A percentile compares a stretch with the other conserved stretches of the same genome.
Conservation (phyloP, 306 rosid species). For the Glycine latifolia region DNA sequence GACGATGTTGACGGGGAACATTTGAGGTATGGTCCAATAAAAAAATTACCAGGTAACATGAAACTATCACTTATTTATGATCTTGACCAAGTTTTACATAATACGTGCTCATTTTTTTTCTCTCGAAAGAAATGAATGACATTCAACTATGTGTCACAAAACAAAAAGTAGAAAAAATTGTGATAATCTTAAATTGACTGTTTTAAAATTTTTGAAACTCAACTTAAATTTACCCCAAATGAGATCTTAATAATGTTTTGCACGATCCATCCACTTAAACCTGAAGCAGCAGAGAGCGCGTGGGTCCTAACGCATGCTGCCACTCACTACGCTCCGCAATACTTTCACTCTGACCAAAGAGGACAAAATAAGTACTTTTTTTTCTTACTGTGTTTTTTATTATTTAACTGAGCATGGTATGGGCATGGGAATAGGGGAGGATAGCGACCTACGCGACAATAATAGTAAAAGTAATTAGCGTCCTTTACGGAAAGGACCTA, state of each 20-base stretch:
- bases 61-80: no score
- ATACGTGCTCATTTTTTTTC: no score
- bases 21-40: conserved; percentile 11
- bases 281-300: conserved; percentile 39
- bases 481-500: conserved; percentile 51
- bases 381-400: conserved; percentile 16
- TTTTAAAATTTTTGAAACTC: no score
- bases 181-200: no score
- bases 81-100: no score
- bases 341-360: conserved; percentile 46
- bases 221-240: no score
- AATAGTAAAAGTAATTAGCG: conserved; percentile 1
- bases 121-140: no score
- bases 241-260: no score
- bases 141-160: no score
- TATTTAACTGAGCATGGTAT: conserved; percentile 11
- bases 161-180: no score
- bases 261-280: no score
- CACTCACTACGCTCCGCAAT: neutral
- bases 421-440: neutral
- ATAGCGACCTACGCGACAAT: conserved; percentile 44
- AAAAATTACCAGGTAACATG: no score
- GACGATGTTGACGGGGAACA: conserved; percentile 20
- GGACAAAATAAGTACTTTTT: neutral
- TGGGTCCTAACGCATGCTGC: conserved; percentile 42